Evolutionary conservation across 306 rosid species (phyloP), one percentile per base, ranked within the genome.

Genomic region (Vigna angularis): DNA sequence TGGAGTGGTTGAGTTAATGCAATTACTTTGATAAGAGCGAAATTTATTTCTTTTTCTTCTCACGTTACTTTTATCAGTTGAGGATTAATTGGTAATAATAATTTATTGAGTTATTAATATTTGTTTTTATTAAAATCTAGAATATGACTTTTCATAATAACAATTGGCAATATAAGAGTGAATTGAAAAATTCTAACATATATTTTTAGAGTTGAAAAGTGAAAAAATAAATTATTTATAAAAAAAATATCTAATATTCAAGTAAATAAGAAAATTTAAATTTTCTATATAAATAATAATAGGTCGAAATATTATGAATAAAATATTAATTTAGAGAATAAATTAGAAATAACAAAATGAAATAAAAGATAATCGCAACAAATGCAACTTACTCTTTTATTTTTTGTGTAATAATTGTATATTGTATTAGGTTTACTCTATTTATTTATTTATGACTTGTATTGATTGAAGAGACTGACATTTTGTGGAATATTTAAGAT

Each of bases 1-100:
- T 64, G 83, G 70, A 77, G 72, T 81, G 83, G 84, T 83, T 89
- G 90, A 81, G 67, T 90, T 85, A 90, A 89, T 70, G 93, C 87
- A 66, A 84, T 79, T 20, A 56, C 1, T 3, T 9, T 20, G 6
- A 7, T 6, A 7, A 56, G 34, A 22, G 2, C 11, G 1, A 22
- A 9, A 56, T 56, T 56, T 24, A 4, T 57, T 4, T 22, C 9
- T 0, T 6, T 1, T 56, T 56, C 11, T 18, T 17, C 8, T 51
- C 18, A 2, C 2, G 20, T 5, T 3, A 50, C 3, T 15, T 50
- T 0, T 51, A 3, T 51, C 11, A 0, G 18, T 6, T 51, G 11
- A 6, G 2, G 0, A 45, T 45, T 45, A 17, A 9, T 18, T 53
- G 28, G 0, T 4, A 53, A 53, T 53, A 24, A 3, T 53, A 9